phyloP scores from a whole-genome alignment of 768 basidiomycete species.

The Hericium alpestre region DNA sequence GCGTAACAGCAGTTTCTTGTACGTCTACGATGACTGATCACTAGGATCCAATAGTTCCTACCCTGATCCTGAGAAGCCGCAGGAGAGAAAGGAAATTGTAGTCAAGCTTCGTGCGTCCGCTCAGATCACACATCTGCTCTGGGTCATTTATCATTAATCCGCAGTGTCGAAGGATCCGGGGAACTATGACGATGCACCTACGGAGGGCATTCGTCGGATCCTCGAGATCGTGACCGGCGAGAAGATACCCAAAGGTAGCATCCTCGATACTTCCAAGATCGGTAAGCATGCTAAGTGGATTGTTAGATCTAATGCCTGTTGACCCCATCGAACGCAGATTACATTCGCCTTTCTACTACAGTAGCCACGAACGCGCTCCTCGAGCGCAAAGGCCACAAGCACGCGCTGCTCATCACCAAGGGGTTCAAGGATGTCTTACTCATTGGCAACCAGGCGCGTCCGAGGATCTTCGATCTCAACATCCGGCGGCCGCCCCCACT shows the following conservation, averaged over 20 bases:
- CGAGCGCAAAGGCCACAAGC: slow-evolving; percentile 87
- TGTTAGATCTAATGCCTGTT: not conserved
- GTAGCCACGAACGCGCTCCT: slow-evolving; percentile 94
- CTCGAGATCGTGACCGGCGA: slow-evolving; percentile 68
- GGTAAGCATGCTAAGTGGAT: slow-evolving; percentile 32
- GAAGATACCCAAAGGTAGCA: slow-evolving; percentile 52
- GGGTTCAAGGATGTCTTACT: slow-evolving; percentile 87
- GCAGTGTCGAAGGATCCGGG: slow-evolving; percentile 80
- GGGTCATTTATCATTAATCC: not conserved
- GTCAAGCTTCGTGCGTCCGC: slow-evolving; percentile 68
- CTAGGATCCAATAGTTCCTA: slow-evolving; percentile 41
- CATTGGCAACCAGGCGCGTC: slow-evolving; percentile 92
- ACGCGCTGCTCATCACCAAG: slow-evolving; percentile 83
- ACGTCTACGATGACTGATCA: not conserved
- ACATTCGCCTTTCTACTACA: slow-evolving; percentile 86
- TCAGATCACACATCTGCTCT: not conserved
- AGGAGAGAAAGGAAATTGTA: slow-evolving; percentile 67
- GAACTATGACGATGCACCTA: slow-evolving; percentile 88
- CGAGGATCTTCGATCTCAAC: slow-evolving; percentile 89
- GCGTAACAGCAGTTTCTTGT: slow-evolving; percentile 16
- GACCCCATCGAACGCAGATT: slow-evolving; percentile 38
- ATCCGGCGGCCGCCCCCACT: slow-evolving; percentile 70
- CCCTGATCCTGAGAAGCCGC: slow-evolving; percentile 53
- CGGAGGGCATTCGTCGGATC: slow-evolving; percentile 83
- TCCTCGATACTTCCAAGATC: slow-evolving; percentile 71